These are phyloP conservation scores for Leccinum variicolor DNA, from an alignment of 768 basidiomycete species.

Conservation along the genomic window DNA sequence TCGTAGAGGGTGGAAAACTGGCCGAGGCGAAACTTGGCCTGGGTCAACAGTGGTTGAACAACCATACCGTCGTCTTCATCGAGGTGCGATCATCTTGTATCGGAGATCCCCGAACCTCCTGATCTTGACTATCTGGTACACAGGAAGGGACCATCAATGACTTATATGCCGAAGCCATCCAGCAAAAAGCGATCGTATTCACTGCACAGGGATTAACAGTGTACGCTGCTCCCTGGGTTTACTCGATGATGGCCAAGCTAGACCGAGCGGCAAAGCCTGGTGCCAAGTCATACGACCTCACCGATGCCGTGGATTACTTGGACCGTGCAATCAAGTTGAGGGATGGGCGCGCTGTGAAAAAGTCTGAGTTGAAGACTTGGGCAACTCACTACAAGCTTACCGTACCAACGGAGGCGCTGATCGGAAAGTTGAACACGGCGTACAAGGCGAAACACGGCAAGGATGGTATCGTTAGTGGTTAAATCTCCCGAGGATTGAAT, in stretches of 20 bases:
- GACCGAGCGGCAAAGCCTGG: constrained; percentile 7
- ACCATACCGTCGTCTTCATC: constrained; percentile 7
- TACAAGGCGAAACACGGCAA: constrained; percentile 1
- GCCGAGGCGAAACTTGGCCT: neutral
- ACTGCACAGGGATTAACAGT: constrained; percentile 7
- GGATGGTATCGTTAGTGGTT: neutral
- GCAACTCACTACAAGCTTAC: neutral
- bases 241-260: constrained; percentile 8
- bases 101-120: neutral
- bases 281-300: constrained; percentile 6
- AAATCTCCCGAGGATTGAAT: neutral
- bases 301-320: constrained; percentile 9
- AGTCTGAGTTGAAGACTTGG: constrained; percentile 3
- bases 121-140: neutral
- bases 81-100: neutral
- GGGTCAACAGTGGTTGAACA: constrained; percentile 8
- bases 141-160: neutral
- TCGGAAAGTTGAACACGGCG: neutral
- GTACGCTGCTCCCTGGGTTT: constrained; percentile 11
- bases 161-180: neutral
- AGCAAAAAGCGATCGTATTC: constrained; percentile 4
- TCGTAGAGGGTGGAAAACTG: neutral
- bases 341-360: constrained; percentile 2
- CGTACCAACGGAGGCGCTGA: neutral
- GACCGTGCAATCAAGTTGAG: neutral